Conservation (phyloP, 2,329 filamentous ascomycete species). For the Penicillium thymicola region DNA sequence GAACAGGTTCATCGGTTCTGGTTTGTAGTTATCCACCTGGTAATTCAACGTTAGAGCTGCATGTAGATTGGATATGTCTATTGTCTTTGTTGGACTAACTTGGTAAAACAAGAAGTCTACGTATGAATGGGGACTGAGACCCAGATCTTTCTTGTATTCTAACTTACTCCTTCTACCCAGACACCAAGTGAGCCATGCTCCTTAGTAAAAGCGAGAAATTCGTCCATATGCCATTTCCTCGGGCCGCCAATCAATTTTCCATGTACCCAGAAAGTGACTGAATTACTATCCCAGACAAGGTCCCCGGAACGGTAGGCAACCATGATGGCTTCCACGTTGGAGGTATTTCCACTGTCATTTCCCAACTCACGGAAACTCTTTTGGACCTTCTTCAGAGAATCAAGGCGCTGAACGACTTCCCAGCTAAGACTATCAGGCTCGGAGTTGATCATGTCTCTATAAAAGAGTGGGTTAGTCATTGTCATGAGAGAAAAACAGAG, state of each 20-base stretch:
- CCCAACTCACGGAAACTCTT: background rate
- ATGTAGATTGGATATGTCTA: background rate
- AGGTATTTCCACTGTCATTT: background rate
- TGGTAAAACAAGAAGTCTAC: background rate
- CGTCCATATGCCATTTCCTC: background rate
- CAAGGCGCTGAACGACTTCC: background rate
- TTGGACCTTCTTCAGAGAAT: background rate
- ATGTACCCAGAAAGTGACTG: background rate
- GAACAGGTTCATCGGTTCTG: background rate
- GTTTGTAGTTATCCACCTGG: background rate
- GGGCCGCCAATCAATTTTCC: background rate
- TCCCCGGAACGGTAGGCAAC: background rate
- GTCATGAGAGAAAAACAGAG: background rate
- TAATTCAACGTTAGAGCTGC: background rate
- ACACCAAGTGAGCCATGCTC: background rate
- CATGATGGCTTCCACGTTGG: background rate
- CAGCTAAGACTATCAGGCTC: background rate
- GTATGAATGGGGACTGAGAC: background rate
- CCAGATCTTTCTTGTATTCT: background rate
- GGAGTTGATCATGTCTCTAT: background rate
- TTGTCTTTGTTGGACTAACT: background rate
- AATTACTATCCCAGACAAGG: background rate
- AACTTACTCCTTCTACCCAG: constrained; percentile 2
- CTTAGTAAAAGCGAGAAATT: background rate
- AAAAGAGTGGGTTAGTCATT: background rate